phyloP scores from a whole-genome alignment of 441 rosid species.

The Erodium trifolium region DNA sequence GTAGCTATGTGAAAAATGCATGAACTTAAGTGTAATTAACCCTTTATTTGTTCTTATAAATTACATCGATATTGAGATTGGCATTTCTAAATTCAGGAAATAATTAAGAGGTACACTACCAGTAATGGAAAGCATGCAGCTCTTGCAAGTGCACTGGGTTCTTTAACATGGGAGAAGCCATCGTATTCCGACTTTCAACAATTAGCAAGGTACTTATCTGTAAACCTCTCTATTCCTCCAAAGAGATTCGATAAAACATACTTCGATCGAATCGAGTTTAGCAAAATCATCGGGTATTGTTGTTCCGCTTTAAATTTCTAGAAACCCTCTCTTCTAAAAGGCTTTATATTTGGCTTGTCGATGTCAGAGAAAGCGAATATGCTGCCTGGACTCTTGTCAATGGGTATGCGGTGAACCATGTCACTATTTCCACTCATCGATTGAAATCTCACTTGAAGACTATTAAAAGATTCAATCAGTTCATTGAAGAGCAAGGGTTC shows the following conservation, averaged over 20 bases:
- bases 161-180: conserved; percentile 75
- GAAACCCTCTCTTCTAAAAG: background rate
- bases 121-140: conserved; percentile 54
- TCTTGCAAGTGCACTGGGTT: conserved; percentile 76
- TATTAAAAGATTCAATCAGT: conserved; percentile 54
- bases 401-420: conserved; percentile 91
- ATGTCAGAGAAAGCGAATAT: conserved; percentile 77
- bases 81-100: conserved; percentile 44
- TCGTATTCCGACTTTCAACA: conserved; percentile 61
- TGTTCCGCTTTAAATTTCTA: background rate
- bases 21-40: no score
- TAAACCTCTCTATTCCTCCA: background rate
- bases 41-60: background rate
- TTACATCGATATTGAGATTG: conserved; percentile 13
- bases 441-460: conserved; percentile 60
- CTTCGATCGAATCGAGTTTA: background rate
- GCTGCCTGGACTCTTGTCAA: conserved; percentile 98
- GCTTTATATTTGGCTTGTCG: conserved; percentile 14
- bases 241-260: background rate
- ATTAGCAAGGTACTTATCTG: conserved; percentile 51
- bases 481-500: conserved; percentile 55
- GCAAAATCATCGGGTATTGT: conserved; percentile 8
- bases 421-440: conserved; percentile 68
- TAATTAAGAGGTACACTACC: conserved; percentile 48
- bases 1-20: no score